These are phyloP conservation scores for Geotrichum bryndzae DNA, from an alignment of 1,139 yeast genomes.

Conservation along the genomic window DNA sequence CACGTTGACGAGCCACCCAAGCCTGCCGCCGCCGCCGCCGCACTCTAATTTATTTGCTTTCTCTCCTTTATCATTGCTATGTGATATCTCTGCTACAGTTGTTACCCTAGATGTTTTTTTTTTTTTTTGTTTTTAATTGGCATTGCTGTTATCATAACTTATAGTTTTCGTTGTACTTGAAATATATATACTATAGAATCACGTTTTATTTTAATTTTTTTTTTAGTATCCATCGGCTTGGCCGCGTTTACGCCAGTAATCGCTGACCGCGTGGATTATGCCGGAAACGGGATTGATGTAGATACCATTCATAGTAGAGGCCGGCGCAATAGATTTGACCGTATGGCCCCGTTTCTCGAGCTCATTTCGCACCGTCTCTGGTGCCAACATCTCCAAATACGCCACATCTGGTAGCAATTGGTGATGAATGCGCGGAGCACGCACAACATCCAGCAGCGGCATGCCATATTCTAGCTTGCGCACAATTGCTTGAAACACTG, in stretches of 20 bases:
- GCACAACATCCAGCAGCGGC: conserved; percentile 59
- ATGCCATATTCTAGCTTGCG: conserved; percentile 53
- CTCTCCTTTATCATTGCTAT: no score
- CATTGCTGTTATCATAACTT: no score
- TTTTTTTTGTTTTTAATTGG: neutral
- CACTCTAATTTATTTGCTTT: no score
- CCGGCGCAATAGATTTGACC: conserved; percentile 34
- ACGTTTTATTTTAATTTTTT: no score
- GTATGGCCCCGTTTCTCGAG: conserved; percentile 42
- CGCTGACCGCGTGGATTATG: conserved; percentile 48
- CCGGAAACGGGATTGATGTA: conserved; percentile 35
- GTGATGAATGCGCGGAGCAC: conserved; percentile 81
- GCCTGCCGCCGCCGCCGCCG: no score
- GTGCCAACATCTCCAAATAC: conserved; percentile 52
- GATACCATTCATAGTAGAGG: conserved; percentile 48
- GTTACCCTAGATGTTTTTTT: neutral
- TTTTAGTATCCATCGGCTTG: conserved; percentile 38
- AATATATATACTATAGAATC: neutral
- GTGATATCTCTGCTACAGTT: no score
- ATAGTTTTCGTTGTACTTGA: neutral
- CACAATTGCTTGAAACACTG: conserved; percentile 73
- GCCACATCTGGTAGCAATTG: conserved; percentile 73
- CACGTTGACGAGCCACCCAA: no score
- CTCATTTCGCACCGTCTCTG: conserved; percentile 31
- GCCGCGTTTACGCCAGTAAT: conserved; percentile 53